These are phyloP conservation scores for Alternaria postmessia DNA, from an alignment of 2,329 filamentous ascomycete genomes.

Conservation along the genomic window DNA sequence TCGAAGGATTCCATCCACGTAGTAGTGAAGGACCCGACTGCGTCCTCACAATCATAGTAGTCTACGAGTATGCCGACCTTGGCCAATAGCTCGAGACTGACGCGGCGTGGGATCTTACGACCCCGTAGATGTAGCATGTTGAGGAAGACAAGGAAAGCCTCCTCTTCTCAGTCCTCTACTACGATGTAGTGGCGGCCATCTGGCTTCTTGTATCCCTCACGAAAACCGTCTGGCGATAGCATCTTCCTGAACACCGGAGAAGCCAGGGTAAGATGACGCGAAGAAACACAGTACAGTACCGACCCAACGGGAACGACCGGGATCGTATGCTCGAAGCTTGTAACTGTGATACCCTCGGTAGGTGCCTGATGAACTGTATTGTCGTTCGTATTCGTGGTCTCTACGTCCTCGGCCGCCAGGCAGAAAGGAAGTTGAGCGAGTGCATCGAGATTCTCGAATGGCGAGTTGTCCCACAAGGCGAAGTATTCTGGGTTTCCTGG, in stretches of 20 bases:
- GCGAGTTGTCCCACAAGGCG: not conserved
- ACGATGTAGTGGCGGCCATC: slow-evolving; percentile 7
- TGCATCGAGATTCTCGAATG: not conserved
- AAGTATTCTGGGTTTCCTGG: not conserved
- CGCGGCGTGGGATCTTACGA: slow-evolving; percentile 46
- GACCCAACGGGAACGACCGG: not conserved
- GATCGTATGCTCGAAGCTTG: not conserved
- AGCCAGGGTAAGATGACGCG: not conserved
- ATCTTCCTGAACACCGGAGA: not conserved
- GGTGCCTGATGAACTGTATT: not conserved
- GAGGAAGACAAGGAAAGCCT: slow-evolving; percentile 54
- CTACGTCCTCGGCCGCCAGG: not conserved
- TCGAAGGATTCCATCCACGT: not conserved
- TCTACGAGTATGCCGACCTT: not conserved
- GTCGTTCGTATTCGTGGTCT: too few species aligned
- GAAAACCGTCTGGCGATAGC: not conserved
- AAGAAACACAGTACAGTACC: not conserved
- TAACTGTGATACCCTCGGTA: not conserved
- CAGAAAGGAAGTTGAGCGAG: not conserved
- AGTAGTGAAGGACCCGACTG: not conserved
- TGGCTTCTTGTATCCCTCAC: not conserved
- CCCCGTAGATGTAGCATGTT: slow-evolving; percentile 57
- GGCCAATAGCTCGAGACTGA: not conserved
- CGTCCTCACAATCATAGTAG: not conserved
- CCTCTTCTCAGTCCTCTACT: slow-evolving; percentile 38